Evolutionary conservation across 2,329 filamentous ascomycete genomes (phyloP).

Genomic region (Daldinia sp.): DNA sequence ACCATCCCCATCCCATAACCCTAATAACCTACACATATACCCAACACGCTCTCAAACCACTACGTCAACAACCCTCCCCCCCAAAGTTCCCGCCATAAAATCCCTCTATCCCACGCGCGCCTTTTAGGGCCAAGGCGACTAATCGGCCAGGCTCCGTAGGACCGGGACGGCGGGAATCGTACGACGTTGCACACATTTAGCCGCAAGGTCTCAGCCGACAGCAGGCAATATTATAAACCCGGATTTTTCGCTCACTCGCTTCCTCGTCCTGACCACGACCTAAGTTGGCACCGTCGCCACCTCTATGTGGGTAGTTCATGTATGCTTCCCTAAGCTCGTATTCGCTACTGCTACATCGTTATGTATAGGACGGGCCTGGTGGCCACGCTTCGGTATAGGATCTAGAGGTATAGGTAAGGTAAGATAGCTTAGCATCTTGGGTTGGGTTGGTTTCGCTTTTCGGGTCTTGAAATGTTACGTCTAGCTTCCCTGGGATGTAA

Average conservation of each 20-base stretch:
- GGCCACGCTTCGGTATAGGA: neutral
- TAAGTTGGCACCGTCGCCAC: neutral
- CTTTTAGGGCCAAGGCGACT: neutral
- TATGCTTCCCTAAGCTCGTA: neutral
- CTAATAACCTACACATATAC: neutral
- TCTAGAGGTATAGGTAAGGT: no score
- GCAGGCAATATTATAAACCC: slow-evolving; percentile 6
- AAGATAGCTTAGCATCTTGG: no score
- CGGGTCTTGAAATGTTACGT: neutral
- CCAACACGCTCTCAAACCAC: neutral
- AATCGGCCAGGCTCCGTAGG: slow-evolving; percentile 21
- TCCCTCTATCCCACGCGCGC: neutral
- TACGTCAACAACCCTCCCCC: neutral
- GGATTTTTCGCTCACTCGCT: no score
- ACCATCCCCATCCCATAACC: neutral
- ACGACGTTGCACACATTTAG: slow-evolving; percentile 33
- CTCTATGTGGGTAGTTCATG: neutral
- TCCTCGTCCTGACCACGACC: neutral
- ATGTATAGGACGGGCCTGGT: neutral
- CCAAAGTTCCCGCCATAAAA: neutral
- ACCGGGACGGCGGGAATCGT: slow-evolving; percentile 22
- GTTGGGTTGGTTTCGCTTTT: neutral
- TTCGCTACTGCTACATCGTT: neutral
- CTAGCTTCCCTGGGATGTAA: neutral
- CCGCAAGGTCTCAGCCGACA: slow-evolving; percentile 34